Base-by-base conservation (phyloP, 345 rosid species). In the Cardamine chenopodiifolia region DNA sequence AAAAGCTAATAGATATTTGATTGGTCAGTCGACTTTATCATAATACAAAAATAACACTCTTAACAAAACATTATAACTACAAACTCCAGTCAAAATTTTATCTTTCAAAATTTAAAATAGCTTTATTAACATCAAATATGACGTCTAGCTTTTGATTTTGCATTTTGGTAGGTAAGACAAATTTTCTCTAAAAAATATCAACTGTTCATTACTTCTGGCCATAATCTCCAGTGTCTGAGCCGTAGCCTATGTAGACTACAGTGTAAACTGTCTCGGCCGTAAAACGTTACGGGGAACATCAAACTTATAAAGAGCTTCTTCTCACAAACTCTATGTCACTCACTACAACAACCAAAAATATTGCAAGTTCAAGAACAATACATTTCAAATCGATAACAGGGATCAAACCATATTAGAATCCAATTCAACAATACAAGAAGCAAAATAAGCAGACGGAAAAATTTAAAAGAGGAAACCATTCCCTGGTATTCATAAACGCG, bases 281-380 rank as follows among this genome's bases (percentile, higher is more conserved):
- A 45, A 20, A 19, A 12, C 26, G n/a, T 23, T 23, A 8, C 7
- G 61, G 11, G 40, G 55, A 53, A 29, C 15, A 34, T 34, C 39
- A 64, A 32, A 65, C 55, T 73, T 32, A 15, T 55, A 56, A 32
- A 34, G 71, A 49, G 68, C 48, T 60, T 75, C 68, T 49, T 66
- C 68, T 75, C 79, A 52, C 56, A 50, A 75, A 60, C 62, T 60
- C 74, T 50, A 62, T 31, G 56, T 75, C 55, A 50, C 55, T 75
- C 55, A 50, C 55, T 67, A 39, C 32, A 66, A 74, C 25, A 39
- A 57, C 49, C 62, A 52, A 39, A 60, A 67, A 57, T 66, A 67
- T n/a, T 60, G 49, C 70, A 53, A 52, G 56, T 61, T 75, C 54
- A 67, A 60, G 17, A 60, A 50, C 48, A 73, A 67, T 53, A 68